Evolutionary conservation across 768 basidiomycete genomes (phyloP), one percentile per base, ranked within the genome.

Genomic region (Boletus edulis): DNA sequence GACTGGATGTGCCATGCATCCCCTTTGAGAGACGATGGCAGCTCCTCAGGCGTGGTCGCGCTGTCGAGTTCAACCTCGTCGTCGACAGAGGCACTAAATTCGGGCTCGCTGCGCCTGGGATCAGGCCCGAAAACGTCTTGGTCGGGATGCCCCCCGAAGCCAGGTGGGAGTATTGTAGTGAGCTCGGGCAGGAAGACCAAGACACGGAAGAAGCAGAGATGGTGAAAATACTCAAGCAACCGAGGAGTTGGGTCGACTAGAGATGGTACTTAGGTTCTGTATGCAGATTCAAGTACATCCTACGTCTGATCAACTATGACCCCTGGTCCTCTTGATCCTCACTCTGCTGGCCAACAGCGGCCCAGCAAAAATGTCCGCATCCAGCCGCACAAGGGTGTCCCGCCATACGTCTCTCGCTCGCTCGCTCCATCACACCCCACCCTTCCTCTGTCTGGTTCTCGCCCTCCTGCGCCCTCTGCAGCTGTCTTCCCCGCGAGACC

Each of bases 301-400:
- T 29, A 29, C 27, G 27, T 29, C 27, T 29, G 9, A 29, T 9
- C 9, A 29, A 9, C 8, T 29, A 29, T 29, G 27, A 29, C 9
- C 9, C 38, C 40, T 35, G 34, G 20, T 18, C 55, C 29, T 22
- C 47, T 45, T 32, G 53, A n/a, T 50, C 56, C 27, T 46, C 52
- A 7, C 37, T 41, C 34, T 43, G 31, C 20, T 51, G 52, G 18
- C 56, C 46, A 18, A 69, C 45, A n/a, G 76, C 75, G 15, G 80
- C 81, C 89, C 89, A 91, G 61, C 90, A 93, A 60, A 79, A 80
- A 72, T 93, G 91, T 0, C 91, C 90, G 70, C 90, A 93, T 5
- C 90, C 91, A 41, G 88, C 81, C 14, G 88, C 87, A 70, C 91
- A 92, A 0, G 76, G 78, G 65, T 87, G 85, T 4, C 85, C 89